Percentiles rank a stretch among this genome's conserved stretches.
Evolutionary conservation across 352 stramenopile species (phyloP).

Genomic region (Globisporangium polare): DNA sequence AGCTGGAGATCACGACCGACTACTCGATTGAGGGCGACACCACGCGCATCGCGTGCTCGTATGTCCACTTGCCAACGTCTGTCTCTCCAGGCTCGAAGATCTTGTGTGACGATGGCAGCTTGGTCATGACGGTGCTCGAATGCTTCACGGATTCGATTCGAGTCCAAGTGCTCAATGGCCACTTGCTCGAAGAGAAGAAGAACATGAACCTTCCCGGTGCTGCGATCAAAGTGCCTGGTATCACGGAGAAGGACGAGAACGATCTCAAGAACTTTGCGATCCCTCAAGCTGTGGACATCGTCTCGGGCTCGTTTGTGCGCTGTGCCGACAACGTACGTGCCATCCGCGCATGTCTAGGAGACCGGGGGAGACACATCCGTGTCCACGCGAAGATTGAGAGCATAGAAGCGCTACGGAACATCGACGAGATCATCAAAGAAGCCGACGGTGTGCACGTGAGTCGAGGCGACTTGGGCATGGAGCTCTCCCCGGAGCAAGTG

Average conservation of each 20-base stretch:
- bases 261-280: constrained; percentile 96
- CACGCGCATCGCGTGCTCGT: constrained; percentile 91
- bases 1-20: constrained; percentile 89
- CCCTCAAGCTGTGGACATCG: constrained; percentile 96
- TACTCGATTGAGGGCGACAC: constrained; percentile 78
- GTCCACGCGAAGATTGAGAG: constrained; percentile 99
- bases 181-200: constrained; percentile 93
- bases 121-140: constrained; percentile 91
- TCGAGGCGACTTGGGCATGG: constrained; percentile 98
- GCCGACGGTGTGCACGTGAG: constrained; percentile 99
- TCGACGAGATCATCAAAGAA: constrained; percentile 97
- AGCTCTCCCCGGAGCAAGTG: constrained; percentile 97
- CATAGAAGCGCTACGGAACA: constrained; percentile 94
- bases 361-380: constrained; percentile 82
- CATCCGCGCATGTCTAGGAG: constrained; percentile 82
- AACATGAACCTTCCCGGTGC: constrained; percentile 97
- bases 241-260: constrained; percentile 93
- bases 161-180: constrained; percentile 80
- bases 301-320: constrained; percentile 99
- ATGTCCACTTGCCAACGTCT: constrained; percentile 89
- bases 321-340: constrained; percentile 93
- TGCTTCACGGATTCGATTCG: constrained; percentile 71
- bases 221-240: constrained; percentile 87
- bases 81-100: constrained; percentile 93
- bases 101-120: constrained; percentile 94